A percentile compares a stretch with the other conserved stretches of the same genome.
Evolutionary conservation across 2,329 filamentous ascomycete species (phyloP).

Genomic region (Raffaelea deltoideospora): DNA sequence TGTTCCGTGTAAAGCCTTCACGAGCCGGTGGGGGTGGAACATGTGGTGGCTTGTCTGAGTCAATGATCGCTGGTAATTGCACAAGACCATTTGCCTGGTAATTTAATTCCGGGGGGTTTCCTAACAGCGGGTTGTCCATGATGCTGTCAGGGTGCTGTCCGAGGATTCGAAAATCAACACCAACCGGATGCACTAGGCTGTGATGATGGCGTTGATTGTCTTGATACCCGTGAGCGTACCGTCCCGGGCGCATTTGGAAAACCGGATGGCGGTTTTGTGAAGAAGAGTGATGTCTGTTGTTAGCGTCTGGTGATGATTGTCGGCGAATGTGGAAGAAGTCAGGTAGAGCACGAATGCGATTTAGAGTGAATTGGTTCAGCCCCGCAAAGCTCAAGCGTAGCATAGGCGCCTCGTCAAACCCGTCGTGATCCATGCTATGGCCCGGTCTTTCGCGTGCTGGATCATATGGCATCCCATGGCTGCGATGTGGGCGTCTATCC

Average conservation of each 20-base stretch:
- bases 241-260: neutral
- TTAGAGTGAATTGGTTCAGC: slow-evolving; percentile 1
- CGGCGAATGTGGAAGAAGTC: neutral
- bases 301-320: neutral
- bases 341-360: neutral
- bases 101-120: slow-evolving; percentile 17
- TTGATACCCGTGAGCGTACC: neutral
- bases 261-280: neutral
- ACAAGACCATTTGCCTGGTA: slow-evolving; percentile 18
- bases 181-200: slow-evolving; percentile 5
- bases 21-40: slow-evolving; percentile 49
- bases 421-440: no score
- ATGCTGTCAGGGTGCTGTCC: slow-evolving; percentile 7
- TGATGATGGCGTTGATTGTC: neutral
- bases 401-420: neutral
- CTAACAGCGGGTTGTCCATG: slow-evolving; percentile 13
- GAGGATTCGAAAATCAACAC: slow-evolving; percentile 15
- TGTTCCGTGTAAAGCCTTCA: slow-evolving; percentile 68
- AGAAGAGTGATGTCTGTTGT: neutral
- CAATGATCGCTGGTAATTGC: neutral
- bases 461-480: no score
- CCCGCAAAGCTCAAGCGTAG: neutral
- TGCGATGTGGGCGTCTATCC: neutral
- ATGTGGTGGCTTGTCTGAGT: slow-evolving; percentile 32
- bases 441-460: neutral